Percentiles rank a stretch among this genome's conserved stretches.
Conservation (phyloP, 179 eudicot genomes). For the Actinidia chinensis region DNA sequence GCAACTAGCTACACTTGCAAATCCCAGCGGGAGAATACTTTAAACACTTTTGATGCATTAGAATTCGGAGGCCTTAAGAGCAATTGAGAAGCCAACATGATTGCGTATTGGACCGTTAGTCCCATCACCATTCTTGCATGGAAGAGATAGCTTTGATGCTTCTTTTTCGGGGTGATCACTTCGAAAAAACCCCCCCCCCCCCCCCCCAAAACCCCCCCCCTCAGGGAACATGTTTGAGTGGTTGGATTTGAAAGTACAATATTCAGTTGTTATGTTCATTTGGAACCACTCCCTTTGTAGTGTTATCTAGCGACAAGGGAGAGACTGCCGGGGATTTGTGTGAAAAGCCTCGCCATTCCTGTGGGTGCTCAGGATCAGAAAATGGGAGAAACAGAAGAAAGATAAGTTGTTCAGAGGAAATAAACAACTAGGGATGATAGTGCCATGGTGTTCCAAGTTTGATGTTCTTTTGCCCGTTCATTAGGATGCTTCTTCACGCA, state of each 20-base stretch:
- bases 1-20: slow-evolving; percentile 38
- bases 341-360: slow-evolving; percentile 3
- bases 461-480: slow-evolving; percentile 35
- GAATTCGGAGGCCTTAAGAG: not conserved
- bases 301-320: not conserved
- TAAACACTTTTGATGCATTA: slow-evolving; percentile 9
- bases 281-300: not conserved
- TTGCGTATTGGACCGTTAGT: not conserved
- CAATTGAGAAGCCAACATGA: not conserved
- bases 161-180: not conserved
- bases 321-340: slow-evolving; percentile 19
- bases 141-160: not conserved
- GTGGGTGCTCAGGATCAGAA: slow-evolving; percentile 24
- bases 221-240: not conserved
- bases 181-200: no score
- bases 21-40: slow-evolving; percentile 32
- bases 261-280: slow-evolving; percentile 4
- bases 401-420: slow-evolving; percentile 20
- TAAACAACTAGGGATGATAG: slow-evolving; percentile 32
- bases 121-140: not conserved
- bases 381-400: not conserved
- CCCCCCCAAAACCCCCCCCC: no score
- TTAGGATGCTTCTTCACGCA: slow-evolving; percentile 47
- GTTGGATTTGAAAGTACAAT: not conserved
- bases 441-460: slow-evolving; percentile 45